Evolutionary conservation across 306 rosid species (phyloP), one percentile per base, ranked within the genome.

Genomic region (Inga laurina): DNA sequence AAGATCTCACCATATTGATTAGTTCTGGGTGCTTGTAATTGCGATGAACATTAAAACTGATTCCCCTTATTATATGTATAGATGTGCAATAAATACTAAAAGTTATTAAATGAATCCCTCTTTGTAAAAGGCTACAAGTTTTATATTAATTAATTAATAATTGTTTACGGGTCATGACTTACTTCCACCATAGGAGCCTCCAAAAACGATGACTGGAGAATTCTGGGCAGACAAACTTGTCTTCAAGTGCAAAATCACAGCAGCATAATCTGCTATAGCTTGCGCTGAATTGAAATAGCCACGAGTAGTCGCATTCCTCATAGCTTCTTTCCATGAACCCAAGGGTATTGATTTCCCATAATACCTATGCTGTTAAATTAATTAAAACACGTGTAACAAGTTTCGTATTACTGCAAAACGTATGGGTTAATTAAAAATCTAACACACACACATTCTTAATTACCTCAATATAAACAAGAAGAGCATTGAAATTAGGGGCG

Each of bases 111-210:
- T 49, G 15, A 46, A 11, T 46, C 13, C 51, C 51, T 46, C 51
- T 3, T 13, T 46, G 15, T 46, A 46, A 46, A 11, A 46, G 51
- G 51, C 51, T 46, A 12, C 15, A 46, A 48, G 54, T 13, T 48
- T 14, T 13, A 48, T 48, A 48, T 48, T 13, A 52, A 52, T 52
- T 52, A 7, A 16, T 52, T 16, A 52, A 52, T 7, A 16, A 52
- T 52, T 16, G 0, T 1, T 5, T 16, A 11, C 15, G 1, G 32
- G n/a, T 52, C 0, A 24, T 86, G 56, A 7, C 64, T 7, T 86
- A 91, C 94, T 91, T 89, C 94, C 92, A 14, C 94, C 93, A 75
- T 90, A 92, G 21, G 93, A 92, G 43, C 86, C 93, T 73, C 96
- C 92, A 8, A 88, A 18, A 66, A 88, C 92, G 4, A 92, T 88